Base-by-base conservation (phyloP, 2,329 filamentous ascomycete genomes). In the Balansia obtecta region DNA sequence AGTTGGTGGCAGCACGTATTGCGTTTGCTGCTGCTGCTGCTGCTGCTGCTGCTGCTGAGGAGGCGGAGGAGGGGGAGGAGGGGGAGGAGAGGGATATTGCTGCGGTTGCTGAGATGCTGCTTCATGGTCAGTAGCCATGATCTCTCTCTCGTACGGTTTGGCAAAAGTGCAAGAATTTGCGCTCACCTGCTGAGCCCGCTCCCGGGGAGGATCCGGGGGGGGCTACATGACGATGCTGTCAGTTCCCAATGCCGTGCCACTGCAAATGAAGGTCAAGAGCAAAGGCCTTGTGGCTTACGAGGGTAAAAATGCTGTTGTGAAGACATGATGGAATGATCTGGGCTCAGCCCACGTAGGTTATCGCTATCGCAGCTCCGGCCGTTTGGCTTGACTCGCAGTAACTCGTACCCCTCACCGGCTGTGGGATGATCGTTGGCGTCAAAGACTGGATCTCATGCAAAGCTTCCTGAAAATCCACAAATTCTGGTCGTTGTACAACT, bases 1-100 rank as follows among this genome's bases (percentile, higher is more conserved):
- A 5, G 67, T 70, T 32, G 73, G 71, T 16, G 72, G 72, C 45
- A 68, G 65, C 44, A 71, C 71, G 57, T 73, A 75, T 53, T 66
- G 68, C 46, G 68, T 68, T 52, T 70, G 59, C 13, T 58, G 57
- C 33, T 55, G 58, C 37, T 50, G 57, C 27, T 27, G 27, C 22
- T 27, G 59, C 13, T 70, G 59, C 13, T 58, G 57, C 33, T 55
- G 58, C 37, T 50, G 57, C 27, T 27, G 27, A 49, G 50, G 55
- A 40, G 55, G 20, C 20, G 20, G 20, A 22, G 20, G 60, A 51
- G 18, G 40, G 27, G 43, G 43, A 18, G 32, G 16, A 5, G 43
- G 32, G n/a, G 45, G 45, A 18, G 37, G 38, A 40, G 20, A 33
- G 18, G 18, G 30, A 42, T 37, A 27, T 30, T 47, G 55, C 45